Evolutionary conservation across 2,329 filamentous ascomycete genomes (phyloP).

Genomic region (Ceratocystis alfenasii): DNA sequence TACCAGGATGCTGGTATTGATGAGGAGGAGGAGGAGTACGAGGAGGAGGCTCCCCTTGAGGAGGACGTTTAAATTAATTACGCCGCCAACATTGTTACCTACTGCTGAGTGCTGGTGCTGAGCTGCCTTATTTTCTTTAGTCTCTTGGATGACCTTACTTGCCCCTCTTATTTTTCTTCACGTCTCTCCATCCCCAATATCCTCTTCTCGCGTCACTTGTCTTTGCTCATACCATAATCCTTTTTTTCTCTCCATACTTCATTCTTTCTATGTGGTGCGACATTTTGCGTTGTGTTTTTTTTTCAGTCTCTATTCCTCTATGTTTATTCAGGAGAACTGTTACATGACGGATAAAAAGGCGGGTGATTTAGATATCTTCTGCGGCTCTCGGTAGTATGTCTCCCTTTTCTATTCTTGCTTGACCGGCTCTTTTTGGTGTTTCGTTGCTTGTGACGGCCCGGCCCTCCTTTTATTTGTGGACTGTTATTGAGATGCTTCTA

Average conservation of each 20-base stretch:
- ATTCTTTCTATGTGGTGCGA: constrained; percentile 9
- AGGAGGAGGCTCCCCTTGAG: constrained; percentile 68
- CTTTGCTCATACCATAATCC: constrained; percentile 23
- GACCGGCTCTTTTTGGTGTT: constrained; percentile 12
- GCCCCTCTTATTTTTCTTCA: constrained; percentile 5
- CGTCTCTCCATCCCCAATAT: constrained; percentile 13
- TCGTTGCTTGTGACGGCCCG: constrained; percentile 22
- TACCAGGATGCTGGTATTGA: constrained; percentile 98
- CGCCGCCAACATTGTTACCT: constrained; percentile 10
- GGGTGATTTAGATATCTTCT: constrained; percentile 34
- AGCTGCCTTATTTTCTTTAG: constrained; percentile 18
- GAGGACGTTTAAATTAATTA: constrained; percentile 45
- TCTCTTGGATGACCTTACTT: constrained; percentile 21
- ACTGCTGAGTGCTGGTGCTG: constrained; percentile 5
- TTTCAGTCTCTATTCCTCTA: constrained; percentile 22
- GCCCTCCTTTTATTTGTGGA: constrained; percentile 5
- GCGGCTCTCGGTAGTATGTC: constrained; percentile 19
- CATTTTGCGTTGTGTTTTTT: constrained; percentile 17
- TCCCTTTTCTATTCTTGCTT: neutral
- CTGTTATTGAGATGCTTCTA: constrained; percentile 14
- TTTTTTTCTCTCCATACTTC: constrained; percentile 17
- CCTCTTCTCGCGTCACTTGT: constrained; percentile 19
- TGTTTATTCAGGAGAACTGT: constrained; percentile 24
- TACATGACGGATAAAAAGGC: constrained; percentile 24
- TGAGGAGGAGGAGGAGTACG: constrained; percentile 93